Conservation (phyloP, 768 basidiomycete species). For the Jaapia argillacea region DNA sequence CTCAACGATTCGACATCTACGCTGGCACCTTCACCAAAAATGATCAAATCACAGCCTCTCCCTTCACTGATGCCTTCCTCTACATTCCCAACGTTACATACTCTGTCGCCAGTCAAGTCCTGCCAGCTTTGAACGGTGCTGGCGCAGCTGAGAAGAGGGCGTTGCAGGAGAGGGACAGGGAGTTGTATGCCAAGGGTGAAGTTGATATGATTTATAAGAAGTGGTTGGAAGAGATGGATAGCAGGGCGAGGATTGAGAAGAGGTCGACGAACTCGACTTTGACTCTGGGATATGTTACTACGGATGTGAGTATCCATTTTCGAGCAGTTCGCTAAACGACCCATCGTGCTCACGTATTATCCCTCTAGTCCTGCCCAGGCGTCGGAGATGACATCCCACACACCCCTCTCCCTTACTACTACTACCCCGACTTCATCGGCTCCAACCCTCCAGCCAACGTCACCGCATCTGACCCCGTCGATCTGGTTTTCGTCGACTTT, state of each 20-base stretch:
- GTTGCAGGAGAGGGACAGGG: slow-evolving; percentile 24
- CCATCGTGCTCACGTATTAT: too few relatives aligned
- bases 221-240: slow-evolving; percentile 54
- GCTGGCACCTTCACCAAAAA: slow-evolving; percentile 68
- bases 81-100: slow-evolving; percentile 49
- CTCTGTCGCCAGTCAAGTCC: slow-evolving; percentile 39
- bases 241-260: slow-evolving; percentile 23
- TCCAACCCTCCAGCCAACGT: slow-evolving; percentile 40
- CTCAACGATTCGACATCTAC: slow-evolving; percentile 57
- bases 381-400: slow-evolving; percentile 69
- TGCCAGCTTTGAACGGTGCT: slow-evolving; percentile 40
- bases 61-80: slow-evolving; percentile 56
- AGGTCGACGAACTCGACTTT: slow-evolving; percentile 34
- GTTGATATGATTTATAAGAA: slow-evolving; percentile 38
- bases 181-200: slow-evolving; percentile 36
- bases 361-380: slow-evolving; percentile 54
- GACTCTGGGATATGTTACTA: slow-evolving; percentile 70
- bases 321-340: too few relatives aligned
- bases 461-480: slow-evolving; percentile 40
- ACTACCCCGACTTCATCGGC: slow-evolving; percentile 46
- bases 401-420: slow-evolving; percentile 44
- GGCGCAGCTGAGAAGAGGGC: slow-evolving; percentile 28
- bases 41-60: slow-evolving; percentile 68
- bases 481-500: slow-evolving; percentile 72
- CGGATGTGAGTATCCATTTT: slow-evolving; percentile 36